Base-by-base conservation (phyloP, 805 yeast species). In the Scheffersomyces spartinae region DNA sequence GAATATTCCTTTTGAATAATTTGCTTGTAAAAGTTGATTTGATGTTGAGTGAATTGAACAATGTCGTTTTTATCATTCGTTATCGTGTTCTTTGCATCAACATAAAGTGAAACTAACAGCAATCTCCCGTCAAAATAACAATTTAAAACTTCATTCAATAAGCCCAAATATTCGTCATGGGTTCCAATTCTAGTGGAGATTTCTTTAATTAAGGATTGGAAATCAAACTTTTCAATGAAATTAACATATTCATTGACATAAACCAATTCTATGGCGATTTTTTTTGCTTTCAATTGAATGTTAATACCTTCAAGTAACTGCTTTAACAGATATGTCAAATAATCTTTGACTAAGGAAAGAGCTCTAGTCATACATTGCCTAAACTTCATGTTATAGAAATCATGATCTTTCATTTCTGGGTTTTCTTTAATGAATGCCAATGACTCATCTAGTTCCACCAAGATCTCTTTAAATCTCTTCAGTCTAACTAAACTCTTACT, bases 301-400 rank as follows among this genome's bases (percentile, higher is more conserved):
- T 19, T 13, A 18, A 33, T 20, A 7, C 32, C 37, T 10, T 41
- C 35, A 21, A 52, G 53, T 15, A 60, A 30, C 10, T 37, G 46
- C 27, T 51, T 57, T 21, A 70, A 44, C 17, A 60, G 62, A n/a
- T 47, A 47, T 7, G 59, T 60, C 28, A 81, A 50, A 43, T 75
- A 83, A 40, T 76, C 81, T 34, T 77, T 67, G 9, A 84, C 69
- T 31, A 88, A 56, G 0, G 91, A 73, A 24, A 84, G 61, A 2
- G 93, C 76, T 31, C 95, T 65, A 1, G 86, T 74, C 65, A 84
- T 62, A 41, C 95, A 82, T 39, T 82, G 93, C 33, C 80, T 71
- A 52, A 82, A 83, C 31, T 86, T 67, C 34, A 74, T 70, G 24
- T 64, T 66, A 45, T 81, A 84, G 2, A 71, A 43, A 15, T 74